Conservation (phyloP, 768 basidiomycete species). For the Coprinopsis cinerea region DNA sequence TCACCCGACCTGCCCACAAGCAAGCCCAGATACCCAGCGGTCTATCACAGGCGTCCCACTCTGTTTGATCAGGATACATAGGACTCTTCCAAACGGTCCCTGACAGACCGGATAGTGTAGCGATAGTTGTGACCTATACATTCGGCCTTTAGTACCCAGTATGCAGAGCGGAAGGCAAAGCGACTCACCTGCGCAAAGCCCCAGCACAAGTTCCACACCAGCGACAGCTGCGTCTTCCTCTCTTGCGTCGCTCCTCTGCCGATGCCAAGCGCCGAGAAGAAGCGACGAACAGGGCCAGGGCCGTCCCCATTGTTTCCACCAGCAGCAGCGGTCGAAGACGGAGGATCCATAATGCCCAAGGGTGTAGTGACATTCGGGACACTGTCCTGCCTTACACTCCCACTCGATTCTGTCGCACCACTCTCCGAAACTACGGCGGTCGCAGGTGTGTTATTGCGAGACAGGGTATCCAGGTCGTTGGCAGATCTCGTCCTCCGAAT, state of each 20-base stretch:
- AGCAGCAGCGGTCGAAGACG: not conserved
- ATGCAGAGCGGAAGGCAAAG: not conserved
- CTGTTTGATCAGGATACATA: constrained; percentile 31
- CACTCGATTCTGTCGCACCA: not conserved
- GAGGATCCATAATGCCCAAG: no score
- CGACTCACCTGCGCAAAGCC: constrained; percentile 43
- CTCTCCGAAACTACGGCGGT: not conserved
- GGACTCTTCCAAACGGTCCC: constrained; percentile 42
- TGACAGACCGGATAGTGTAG: constrained; percentile 43
- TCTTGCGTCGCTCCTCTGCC: constrained; percentile 12
- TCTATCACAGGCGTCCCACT: constrained; percentile 58
- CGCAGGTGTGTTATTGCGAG: not conserved
- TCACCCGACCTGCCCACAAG: constrained; percentile 54
- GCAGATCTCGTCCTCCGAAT: constrained; percentile 5
- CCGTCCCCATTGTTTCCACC: not conserved
- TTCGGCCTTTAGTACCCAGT: not conserved
- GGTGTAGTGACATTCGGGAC: not conserved
- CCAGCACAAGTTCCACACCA: constrained; percentile 46
- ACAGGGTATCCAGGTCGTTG: not conserved
- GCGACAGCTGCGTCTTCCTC: constrained; percentile 47
- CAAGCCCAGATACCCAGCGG: constrained; percentile 65
- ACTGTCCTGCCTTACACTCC: not conserved
- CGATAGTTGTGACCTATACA: constrained; percentile 44
- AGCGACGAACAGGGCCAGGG: not conserved
- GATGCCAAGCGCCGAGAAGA: constrained; percentile 2